These are phyloP conservation scores for Quercus lobata DNA, from an alignment of 331 rosid genomes.

Conservation along the genomic window DNA sequence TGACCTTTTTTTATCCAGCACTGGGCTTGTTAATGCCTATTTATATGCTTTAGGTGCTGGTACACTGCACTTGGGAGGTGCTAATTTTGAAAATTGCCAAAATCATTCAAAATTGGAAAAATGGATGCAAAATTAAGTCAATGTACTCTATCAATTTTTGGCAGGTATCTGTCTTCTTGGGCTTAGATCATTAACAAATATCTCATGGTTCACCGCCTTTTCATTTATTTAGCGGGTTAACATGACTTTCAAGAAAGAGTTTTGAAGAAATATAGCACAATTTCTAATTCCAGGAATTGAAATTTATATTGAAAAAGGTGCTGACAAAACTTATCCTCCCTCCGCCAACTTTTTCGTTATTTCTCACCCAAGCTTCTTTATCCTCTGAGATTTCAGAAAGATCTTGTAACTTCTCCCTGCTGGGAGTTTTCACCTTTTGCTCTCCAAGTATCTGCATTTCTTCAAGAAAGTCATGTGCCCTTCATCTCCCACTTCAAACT, in stretches of 20 bases:
- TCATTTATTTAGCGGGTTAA: neutral
- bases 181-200: neutral
- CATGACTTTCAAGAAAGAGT: neutral
- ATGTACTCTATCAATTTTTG: conserved; percentile 74
- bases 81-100: conserved; percentile 21
- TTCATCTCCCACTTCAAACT: neutral
- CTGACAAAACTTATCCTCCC: neutral
- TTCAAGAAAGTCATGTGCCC: neutral
- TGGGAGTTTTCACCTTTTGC: too few species aligned
- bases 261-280: neutral
- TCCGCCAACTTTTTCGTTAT: neutral
- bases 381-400: neutral
- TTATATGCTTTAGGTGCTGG: conserved; percentile 79
- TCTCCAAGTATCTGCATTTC: too few species aligned
- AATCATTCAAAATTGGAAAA: conserved; percentile 45
- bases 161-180: conserved; percentile 58
- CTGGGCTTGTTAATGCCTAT: conserved; percentile 78
- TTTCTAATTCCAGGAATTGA: neutral
- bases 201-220: neutral
- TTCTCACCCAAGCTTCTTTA: neutral
- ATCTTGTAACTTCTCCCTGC: neutral
- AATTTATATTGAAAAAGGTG: neutral
- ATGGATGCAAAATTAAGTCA: conserved; percentile 80
- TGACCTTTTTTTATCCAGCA: conserved; percentile 53
- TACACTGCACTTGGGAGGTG: conserved; percentile 42